Percentiles rank a stretch among this genome's conserved stretches.
phyloP scores from a whole-genome alignment of 2,329 filamentous ascomycete genomes.

The Emergomyces africanus region DNA sequence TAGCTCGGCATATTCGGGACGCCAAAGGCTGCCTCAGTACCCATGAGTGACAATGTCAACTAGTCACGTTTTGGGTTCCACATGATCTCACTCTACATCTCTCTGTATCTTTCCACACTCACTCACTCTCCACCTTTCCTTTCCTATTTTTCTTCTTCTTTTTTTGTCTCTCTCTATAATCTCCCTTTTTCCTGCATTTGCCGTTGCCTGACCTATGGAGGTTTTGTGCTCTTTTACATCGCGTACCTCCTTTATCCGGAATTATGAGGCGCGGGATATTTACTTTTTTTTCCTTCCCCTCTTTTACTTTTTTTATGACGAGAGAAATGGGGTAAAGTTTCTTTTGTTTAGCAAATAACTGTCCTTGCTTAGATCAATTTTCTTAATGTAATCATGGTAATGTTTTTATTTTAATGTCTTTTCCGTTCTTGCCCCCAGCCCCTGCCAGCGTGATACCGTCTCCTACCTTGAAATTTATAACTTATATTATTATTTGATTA shows the following conservation, averaged over 20 bases:
- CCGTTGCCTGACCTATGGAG: background rate
- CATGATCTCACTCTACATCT: background rate
- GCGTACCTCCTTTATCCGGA: background rate
- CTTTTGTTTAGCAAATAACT: background rate
- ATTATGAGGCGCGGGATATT: background rate
- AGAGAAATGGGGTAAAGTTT: background rate
- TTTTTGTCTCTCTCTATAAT: background rate
- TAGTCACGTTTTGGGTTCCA: background rate
- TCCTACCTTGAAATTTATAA: background rate
- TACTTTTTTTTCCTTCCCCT: background rate
- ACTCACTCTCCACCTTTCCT: background rate
- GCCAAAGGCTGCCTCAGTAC: constrained; percentile 25
- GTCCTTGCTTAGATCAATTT: constrained; percentile 2
- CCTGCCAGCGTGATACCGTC: background rate
- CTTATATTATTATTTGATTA: background rate
- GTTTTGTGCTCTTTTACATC: too few species aligned
- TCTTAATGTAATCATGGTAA: background rate
- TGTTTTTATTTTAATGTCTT: background rate
- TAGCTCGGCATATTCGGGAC: constrained; percentile 36
- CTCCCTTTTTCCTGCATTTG: background rate
- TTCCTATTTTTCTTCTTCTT: too few species aligned
- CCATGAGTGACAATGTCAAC: constrained; percentile 21
- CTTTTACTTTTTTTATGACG: background rate
- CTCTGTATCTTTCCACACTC: background rate
- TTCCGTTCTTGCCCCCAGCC: background rate